Conservation (phyloP, 768 basidiomycete genomes). For the Rhodotorula graminis region DNA sequence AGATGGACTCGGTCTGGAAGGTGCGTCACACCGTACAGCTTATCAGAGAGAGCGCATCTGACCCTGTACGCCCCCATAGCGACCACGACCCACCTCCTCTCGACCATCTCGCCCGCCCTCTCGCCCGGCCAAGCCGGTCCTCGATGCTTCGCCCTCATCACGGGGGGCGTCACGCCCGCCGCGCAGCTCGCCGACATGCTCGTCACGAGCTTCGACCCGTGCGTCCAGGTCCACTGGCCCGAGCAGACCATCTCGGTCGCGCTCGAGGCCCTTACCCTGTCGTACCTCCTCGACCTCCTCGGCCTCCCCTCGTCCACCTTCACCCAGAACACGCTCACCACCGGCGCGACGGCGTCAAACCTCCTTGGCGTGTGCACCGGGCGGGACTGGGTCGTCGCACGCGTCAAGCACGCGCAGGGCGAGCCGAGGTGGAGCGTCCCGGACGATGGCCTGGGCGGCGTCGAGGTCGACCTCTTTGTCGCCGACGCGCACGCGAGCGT, state of each 20-base stretch:
- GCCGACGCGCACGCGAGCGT: constrained; percentile 50
- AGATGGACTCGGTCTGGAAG: constrained; percentile 46
- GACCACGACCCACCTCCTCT: constrained; percentile 39
- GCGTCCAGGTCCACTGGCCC: constrained; percentile 47
- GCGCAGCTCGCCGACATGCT: constrained; percentile 50
- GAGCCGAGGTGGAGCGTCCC: constrained; percentile 45
- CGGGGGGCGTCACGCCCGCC: constrained; percentile 45
- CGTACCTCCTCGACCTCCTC: constrained; percentile 41
- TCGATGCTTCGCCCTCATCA: constrained; percentile 41
- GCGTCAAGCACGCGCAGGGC: constrained; percentile 33
- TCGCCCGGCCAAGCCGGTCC: constrained; percentile 49
- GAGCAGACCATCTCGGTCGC: constrained; percentile 34
- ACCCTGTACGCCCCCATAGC: neutral
- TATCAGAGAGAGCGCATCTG: neutral
- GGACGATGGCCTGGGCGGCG: constrained; percentile 48
- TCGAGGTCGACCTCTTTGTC: constrained; percentile 45
- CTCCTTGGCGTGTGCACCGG: constrained; percentile 51
- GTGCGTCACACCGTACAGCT: constrained; percentile 10
- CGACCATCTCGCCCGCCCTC: constrained; percentile 46
- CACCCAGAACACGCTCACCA: constrained; percentile 49
- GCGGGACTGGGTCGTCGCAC: constrained; percentile 46
- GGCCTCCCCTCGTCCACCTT: constrained; percentile 39
- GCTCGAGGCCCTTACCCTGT: constrained; percentile 38
- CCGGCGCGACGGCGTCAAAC: constrained; percentile 52
- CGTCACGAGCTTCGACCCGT: constrained; percentile 47